phyloP scores from a whole-genome alignment of 2,329 filamentous ascomycete genomes.

The Coniochaeta prunicola region DNA sequence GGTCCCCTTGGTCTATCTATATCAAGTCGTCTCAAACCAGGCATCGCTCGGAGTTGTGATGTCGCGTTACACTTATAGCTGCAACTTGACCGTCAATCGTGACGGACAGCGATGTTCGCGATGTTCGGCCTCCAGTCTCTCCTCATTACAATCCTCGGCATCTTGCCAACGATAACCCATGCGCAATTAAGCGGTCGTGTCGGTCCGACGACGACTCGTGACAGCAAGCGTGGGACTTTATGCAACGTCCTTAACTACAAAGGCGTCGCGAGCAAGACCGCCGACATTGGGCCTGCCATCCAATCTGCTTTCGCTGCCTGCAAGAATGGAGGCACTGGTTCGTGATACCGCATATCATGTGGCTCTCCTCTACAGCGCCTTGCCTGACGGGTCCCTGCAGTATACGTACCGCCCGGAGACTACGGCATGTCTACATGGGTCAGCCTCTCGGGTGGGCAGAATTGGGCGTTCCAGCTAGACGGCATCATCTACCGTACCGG shows the following conservation, averaged over 20 bases:
- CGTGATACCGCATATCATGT: neutral
- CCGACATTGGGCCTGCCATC: conserved; percentile 41
- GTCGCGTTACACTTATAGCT: neutral
- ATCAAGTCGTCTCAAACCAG: neutral
- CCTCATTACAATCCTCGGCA: neutral
- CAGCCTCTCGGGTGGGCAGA: conserved; percentile 8
- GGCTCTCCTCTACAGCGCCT: neutral
- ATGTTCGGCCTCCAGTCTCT: neutral
- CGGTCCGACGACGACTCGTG: conserved; percentile 33
- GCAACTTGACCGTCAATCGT: neutral
- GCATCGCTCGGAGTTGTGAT: neutral
- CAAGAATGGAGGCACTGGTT: conserved; percentile 32
- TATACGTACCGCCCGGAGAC: conserved; percentile 13
- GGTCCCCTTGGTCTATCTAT: neutral
- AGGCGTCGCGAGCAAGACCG: conserved; percentile 39
- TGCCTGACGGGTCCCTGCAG: neutral
- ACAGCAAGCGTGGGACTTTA: conserved; percentile 34
- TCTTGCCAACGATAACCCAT: neutral
- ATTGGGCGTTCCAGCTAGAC: conserved; percentile 12
- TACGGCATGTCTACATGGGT: conserved; percentile 15
- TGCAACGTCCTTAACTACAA: conserved; percentile 48
- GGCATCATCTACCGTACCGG: conserved; percentile 13
- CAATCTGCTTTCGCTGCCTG: conserved; percentile 41
- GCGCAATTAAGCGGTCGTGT: conserved; percentile 33
- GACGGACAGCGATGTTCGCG: neutral